Evolutionary conservation across 1,139 yeast species (phyloP).

Genomic region (Nematodospora anomalae): DNA sequence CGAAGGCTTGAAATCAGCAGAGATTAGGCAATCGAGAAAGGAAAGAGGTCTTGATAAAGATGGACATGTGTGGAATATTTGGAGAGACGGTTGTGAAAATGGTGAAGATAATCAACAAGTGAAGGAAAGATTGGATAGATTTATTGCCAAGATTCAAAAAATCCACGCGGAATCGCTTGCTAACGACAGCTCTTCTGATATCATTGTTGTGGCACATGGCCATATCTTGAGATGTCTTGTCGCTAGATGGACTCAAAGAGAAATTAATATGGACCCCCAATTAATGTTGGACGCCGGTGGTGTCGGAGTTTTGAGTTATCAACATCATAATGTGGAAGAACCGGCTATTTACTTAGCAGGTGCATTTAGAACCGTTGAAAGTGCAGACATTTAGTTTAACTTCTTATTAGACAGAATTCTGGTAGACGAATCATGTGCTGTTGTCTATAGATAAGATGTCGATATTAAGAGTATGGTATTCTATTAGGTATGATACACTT

Average conservation of each 20-base stretch:
- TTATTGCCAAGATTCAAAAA: constrained; percentile 60
- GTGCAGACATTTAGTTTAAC: constrained; percentile 26
- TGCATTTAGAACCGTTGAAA: constrained; percentile 58
- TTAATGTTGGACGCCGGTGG: constrained; percentile 93
- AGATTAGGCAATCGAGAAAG: constrained; percentile 62
- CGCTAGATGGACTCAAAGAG: constrained; percentile 76
- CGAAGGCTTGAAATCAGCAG: constrained; percentile 74
- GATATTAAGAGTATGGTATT: no score
- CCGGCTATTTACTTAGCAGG: constrained; percentile 84
- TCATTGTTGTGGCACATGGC: constrained; percentile 87
- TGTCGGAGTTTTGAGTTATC: constrained; percentile 87
- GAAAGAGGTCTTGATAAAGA: constrained; percentile 55
- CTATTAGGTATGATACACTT: no score
- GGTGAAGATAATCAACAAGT: constrained; percentile 75
- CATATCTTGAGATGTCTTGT: constrained; percentile 88
- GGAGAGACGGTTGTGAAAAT: constrained; percentile 91
- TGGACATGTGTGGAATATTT: constrained; percentile 69
- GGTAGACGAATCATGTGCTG: no score
- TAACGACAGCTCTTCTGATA: constrained; percentile 60
- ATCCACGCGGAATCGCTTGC: constrained; percentile 64
- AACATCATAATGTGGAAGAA: constrained; percentile 78
- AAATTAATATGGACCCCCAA: constrained; percentile 65
- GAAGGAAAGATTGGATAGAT: constrained; percentile 65
- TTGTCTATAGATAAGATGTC: no score
- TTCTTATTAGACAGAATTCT: background rate